These are phyloP conservation scores for Hapsidospora chrysogenum DNA, from an alignment of 495 filamentous ascomycete species.

Conservation along the genomic window DNA sequence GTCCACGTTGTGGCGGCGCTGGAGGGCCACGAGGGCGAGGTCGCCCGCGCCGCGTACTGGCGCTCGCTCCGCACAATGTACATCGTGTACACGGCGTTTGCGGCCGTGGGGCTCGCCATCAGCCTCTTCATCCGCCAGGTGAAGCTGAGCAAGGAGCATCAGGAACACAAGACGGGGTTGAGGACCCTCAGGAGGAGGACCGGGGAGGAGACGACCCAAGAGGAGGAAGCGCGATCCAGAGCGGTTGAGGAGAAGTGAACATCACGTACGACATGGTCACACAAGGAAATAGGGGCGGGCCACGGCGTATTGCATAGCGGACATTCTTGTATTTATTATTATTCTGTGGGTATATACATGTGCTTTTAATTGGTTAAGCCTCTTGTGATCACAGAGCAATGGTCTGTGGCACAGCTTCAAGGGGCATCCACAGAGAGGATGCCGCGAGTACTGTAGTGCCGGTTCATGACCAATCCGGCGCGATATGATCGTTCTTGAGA, in stretches of 20 bases:
- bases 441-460: too few species aligned
- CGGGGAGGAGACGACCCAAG: constrained; percentile 9
- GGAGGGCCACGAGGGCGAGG: constrained; percentile 22
- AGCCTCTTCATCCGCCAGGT: constrained; percentile 37
- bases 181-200: constrained; percentile 14
- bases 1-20: constrained; percentile 37
- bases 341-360: background rate
- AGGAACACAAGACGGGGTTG: constrained; percentile 46
- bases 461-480: too few species aligned
- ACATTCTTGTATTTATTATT: background rate
- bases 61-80: constrained; percentile 47
- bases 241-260: background rate
- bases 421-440: too few species aligned
- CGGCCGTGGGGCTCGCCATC: constrained; percentile 34
- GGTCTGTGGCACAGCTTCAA: too few species aligned
- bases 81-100: constrained; percentile 44
- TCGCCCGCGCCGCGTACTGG: constrained; percentile 37
- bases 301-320: background rate
- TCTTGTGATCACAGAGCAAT: background rate
- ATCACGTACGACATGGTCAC: too few species aligned
- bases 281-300: background rate
- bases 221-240: constrained; percentile 6
- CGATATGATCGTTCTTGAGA: too few species aligned
- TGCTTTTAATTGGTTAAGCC: background rate
- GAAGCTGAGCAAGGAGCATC: constrained; percentile 40